Conservation (phyloP, 2,329 filamentous ascomycete genomes). For the Fusarium haematococcum region DNA sequence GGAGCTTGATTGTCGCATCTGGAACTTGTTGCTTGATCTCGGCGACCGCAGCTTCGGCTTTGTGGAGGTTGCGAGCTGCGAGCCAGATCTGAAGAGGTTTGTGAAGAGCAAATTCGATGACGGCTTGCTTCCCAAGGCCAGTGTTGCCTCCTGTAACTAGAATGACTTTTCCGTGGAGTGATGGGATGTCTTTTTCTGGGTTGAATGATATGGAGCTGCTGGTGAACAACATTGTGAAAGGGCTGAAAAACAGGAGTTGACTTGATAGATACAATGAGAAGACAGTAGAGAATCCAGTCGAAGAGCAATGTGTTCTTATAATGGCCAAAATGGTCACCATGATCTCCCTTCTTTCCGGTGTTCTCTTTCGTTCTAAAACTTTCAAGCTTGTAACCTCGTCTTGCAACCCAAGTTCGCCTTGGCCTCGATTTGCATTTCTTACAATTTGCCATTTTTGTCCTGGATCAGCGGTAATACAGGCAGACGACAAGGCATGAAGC, state of each 20-base stretch:
- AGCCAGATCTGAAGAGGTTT: background rate
- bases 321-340: background rate
- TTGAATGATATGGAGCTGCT: constrained; percentile 3
- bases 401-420: background rate
- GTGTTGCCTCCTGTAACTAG: constrained; percentile 77
- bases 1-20: background rate
- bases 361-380: background rate
- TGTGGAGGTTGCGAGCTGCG: background rate
- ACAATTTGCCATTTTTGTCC: background rate
- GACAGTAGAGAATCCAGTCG: background rate
- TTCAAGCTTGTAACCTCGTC: background rate
- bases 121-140: background rate
- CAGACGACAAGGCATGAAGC: background rate
- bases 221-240: background rate
- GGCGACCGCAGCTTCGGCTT: background rate
- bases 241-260: background rate
- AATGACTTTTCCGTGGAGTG: constrained; percentile 80
- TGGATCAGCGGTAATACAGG: background rate
- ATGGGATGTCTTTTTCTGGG: constrained; percentile 57
- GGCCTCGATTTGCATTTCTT: background rate
- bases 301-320: background rate
- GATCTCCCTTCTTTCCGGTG: background rate
- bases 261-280: background rate
- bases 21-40: background rate
- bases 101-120: background rate